These are phyloP conservation scores for Alternaria angustiovoidea DNA, from an alignment of 2,329 filamentous ascomycete species.

Conservation along the genomic window DNA sequence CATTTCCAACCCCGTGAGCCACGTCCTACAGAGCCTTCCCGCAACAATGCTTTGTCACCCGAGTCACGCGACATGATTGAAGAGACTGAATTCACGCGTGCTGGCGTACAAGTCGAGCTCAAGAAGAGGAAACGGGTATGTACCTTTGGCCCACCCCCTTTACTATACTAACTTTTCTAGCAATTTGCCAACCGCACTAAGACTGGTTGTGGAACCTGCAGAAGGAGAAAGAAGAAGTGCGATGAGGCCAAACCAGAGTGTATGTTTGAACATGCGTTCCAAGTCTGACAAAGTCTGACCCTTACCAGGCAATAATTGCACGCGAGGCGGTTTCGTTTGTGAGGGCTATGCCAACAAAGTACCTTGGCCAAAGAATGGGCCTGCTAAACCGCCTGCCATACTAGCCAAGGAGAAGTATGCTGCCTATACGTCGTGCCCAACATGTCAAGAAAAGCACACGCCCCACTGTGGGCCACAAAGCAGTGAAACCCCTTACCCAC, in stretches of 20 bases:
- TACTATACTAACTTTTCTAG: constrained; percentile 31
- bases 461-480: constrained; percentile 41
- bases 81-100: constrained; percentile 52
- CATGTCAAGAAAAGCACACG: constrained; percentile 34
- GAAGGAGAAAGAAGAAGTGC: constrained; percentile 95
- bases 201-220: constrained; percentile 92
- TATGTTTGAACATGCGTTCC: constrained; percentile 60
- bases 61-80: constrained; percentile 22
- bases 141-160: constrained; percentile 28
- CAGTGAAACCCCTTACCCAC: constrained; percentile 7
- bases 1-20: constrained; percentile 38
- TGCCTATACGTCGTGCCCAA: constrained; percentile 27
- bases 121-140: constrained; percentile 56
- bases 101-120: constrained; percentile 58
- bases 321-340: constrained; percentile 88
- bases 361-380: constrained; percentile 79
- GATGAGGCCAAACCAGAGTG: constrained; percentile 93
- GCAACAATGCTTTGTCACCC: constrained; percentile 18
- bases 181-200: constrained; percentile 96
- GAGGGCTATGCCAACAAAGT: constrained; percentile 86
- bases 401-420: constrained; percentile 76
- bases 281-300: constrained; percentile 9
- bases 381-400: constrained; percentile 69
- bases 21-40: constrained; percentile 28
- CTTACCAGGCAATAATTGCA: constrained; percentile 73